Percentiles rank a stretch among this genome's conserved stretches.
Conservation (phyloP, 805 yeast species). For the Starmerella roubikii region DNA sequence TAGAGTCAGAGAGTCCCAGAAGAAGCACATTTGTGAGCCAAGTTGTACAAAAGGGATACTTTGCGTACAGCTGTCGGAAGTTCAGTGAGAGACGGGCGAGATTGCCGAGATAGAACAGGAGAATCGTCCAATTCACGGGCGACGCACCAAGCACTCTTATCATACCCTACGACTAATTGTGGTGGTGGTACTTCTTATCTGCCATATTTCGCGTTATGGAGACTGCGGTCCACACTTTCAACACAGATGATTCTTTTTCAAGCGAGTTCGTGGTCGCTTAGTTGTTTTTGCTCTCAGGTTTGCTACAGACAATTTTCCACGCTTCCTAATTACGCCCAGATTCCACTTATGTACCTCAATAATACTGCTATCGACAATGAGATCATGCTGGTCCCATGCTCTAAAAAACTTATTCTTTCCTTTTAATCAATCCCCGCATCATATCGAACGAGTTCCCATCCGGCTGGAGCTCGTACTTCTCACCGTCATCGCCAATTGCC, state of each 20-base stretch:
- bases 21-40: slow-evolving; percentile 66
- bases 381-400: too few species aligned
- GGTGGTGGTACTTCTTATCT: too few species aligned
- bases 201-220: too few species aligned
- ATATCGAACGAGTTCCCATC: slow-evolving; percentile 97
- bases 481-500: slow-evolving; percentile 51
- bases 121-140: slow-evolving; percentile 27
- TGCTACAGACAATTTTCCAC: too few species aligned
- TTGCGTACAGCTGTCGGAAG: slow-evolving; percentile 35
- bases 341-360: too few species aligned
- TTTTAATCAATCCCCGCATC: slow-evolving; percentile 69
- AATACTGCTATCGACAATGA: too few species aligned
- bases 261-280: too few species aligned
- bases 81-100: slow-evolving; percentile 25
- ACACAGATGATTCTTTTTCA: too few species aligned
- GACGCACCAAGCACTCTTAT: slow-evolving; percentile 23
- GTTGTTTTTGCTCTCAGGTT: too few species aligned
- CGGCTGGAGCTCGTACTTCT: slow-evolving; percentile 64
- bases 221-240: too few species aligned
- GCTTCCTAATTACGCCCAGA: too few species aligned
- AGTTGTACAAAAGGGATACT: slow-evolving; percentile 60
- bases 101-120: slow-evolving; percentile 20
- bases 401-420: neutral
- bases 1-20: slow-evolving; percentile 79
- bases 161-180: too few species aligned